Evolutionary conservation across 2,329 filamentous ascomycete species (phyloP).

Genomic region (Penicillium sumatraense): DNA sequence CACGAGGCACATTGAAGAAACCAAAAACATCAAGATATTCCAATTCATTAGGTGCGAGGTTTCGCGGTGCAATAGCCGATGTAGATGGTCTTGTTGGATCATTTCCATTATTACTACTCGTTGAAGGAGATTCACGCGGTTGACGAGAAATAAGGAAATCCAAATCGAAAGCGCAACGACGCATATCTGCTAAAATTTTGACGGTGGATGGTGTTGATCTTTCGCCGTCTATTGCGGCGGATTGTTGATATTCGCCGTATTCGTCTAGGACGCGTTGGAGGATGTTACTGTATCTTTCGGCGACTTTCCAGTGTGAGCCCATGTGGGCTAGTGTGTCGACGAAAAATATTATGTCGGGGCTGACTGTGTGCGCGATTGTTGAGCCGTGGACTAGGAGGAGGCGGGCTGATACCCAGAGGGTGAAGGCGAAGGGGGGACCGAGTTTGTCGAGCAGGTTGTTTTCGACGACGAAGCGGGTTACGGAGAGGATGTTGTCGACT

Average conservation of each 20-base stretch:
- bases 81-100: constrained; percentile 7
- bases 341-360: constrained; percentile 78
- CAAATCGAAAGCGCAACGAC: constrained; percentile 84
- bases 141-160: constrained; percentile 88
- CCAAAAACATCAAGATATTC: constrained; percentile 93
- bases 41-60: constrained; percentile 77
- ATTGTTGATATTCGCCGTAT: constrained; percentile 75
- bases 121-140: constrained; percentile 55
- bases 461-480: constrained; percentile 77
- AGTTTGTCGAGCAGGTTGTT: constrained; percentile 77
- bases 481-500: constrained; percentile 78
- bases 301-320: constrained; percentile 84
- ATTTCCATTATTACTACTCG: constrained; percentile 33
- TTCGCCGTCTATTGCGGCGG: constrained; percentile 64
- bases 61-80: constrained; percentile 57
- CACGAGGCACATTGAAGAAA: constrained; percentile 87
- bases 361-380: constrained; percentile 82
- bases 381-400: constrained; percentile 87
- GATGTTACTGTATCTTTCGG: constrained; percentile 77
- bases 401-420: constrained; percentile 87
- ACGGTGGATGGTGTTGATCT: constrained; percentile 80
- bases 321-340: constrained; percentile 81
- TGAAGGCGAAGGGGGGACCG: constrained; percentile 89
- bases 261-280: constrained; percentile 85
- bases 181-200: constrained; percentile 88